Percentiles rank a stretch among this genome's conserved stretches.
phyloP scores from a whole-genome alignment of 2,329 filamentous ascomycete species.

The Talaromyces amestolkiae region DNA sequence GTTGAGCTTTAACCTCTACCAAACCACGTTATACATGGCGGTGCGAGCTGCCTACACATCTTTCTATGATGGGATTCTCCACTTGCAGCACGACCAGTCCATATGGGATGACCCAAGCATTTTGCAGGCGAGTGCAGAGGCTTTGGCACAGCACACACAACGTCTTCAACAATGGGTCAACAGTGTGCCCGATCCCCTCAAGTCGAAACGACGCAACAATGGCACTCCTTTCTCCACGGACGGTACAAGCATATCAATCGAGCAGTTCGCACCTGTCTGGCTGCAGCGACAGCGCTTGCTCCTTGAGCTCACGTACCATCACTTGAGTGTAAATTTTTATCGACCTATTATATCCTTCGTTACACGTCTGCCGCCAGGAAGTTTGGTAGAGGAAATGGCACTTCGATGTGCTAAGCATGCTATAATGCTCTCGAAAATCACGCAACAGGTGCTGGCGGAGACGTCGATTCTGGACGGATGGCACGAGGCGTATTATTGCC shows the following conservation, averaged over 20 bases:
- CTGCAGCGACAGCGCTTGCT: constrained; percentile 14
- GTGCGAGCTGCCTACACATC: constrained; percentile 4
- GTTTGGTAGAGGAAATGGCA: not conserved
- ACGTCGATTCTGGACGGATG: constrained; percentile 26
- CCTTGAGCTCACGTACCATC: constrained; percentile 15
- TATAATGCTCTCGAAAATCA: constrained; percentile 12
- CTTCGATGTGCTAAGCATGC: constrained; percentile 5
- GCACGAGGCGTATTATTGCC: constrained; percentile 30
- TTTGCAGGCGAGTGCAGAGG: constrained; percentile 8
- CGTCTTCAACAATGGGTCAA: constrained; percentile 9
- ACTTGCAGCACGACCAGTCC: not conserved
- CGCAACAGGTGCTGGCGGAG: not conserved
- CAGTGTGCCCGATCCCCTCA: constrained; percentile 8
- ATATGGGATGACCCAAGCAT: constrained; percentile 15
- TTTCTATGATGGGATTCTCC: constrained; percentile 3
- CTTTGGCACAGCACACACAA: not conserved
- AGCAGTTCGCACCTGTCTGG: constrained; percentile 13
- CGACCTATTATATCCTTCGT: constrained; percentile 14
- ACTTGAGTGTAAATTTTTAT: constrained; percentile 9
- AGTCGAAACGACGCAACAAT: constrained; percentile 4
- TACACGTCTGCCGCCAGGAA: not conserved
- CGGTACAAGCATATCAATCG: not conserved
- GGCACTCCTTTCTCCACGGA: constrained; percentile 3
- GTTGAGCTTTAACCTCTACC: constrained; percentile 14
- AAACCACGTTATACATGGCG: constrained; percentile 7